Base-by-base conservation (phyloP, 306 rosid genomes). In the Cucurbita ficifolia region DNA sequence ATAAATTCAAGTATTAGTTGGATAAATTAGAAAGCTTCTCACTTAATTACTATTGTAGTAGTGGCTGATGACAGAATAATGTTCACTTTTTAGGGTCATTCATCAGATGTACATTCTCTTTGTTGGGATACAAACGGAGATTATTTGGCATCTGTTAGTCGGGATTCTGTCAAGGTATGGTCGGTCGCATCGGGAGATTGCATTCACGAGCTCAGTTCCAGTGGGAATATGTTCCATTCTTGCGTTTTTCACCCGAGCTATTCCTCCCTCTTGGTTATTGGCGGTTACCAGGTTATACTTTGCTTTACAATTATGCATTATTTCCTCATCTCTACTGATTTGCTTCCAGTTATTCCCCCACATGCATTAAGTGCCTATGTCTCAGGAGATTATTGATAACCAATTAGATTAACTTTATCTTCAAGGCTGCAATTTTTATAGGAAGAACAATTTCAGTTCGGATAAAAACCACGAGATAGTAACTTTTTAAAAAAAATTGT, bases 111-210 rank as follows among this genome's bases (percentile, higher is more conserved):
- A 67, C 87, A 81, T 62, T 83, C 87, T 43, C 76, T 92, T 39
- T 89, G 94, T 80, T 92, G 97, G 97, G 96, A 89, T 82, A 77
- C 84, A 54, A 85, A 76, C 70, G 96, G 97, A 79, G 97, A 89
- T 58, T 84, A 75, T 83, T 86, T 92, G 85, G 94, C 92, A 74
- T 87, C 96, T 49, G 89, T 85, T 45, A 92, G 96, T 84, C 96
- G 83, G 80, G 90, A 90, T 10, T 85, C 91, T 55, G 93, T 93
- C 76, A 87, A 77, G 80, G 91, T 93, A 63, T 93, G 98, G 98
- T 87, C 90, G 56, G 76, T 87, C 69, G 54, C 88, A 67, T 78
- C 96, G 3, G 90, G 96, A 77, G 87, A 93, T 3, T 93, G 93
- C 86, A 82, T 87, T 83, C 96, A 90, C 38, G 96, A 93, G 68